Conservation (phyloP, 164 flowering plant species). For the Piper longum region DNA sequence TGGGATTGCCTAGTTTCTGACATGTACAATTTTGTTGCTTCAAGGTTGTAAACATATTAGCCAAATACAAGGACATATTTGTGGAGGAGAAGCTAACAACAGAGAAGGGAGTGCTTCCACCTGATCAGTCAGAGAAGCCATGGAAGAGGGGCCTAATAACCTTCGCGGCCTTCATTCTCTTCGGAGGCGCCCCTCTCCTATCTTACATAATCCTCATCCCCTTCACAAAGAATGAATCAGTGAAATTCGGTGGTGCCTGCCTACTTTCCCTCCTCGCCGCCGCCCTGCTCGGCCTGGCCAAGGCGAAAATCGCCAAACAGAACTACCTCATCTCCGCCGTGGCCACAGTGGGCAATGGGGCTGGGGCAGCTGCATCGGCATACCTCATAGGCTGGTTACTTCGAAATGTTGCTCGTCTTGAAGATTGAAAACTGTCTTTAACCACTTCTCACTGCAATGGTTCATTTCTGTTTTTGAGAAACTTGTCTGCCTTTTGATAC, state of each 20-base stretch:
- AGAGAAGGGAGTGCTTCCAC: constrained; percentile 30
- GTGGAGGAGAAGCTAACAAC: constrained; percentile 37
- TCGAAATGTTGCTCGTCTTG: constrained; percentile 30
- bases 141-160: constrained; percentile 55
- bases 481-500: too few species aligned
- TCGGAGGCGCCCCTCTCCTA: constrained; percentile 47
- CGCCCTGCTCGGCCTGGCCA: constrained; percentile 31
- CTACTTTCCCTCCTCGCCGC: constrained; percentile 31
- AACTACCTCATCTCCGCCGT: constrained; percentile 19
- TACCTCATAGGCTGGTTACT: constrained; percentile 46
- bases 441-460: not conserved
- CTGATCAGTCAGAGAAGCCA: constrained; percentile 35
- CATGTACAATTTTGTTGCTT: not conserved
- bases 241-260: constrained; percentile 44
- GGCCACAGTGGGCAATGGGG: constrained; percentile 34
- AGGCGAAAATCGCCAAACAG: constrained; percentile 43
- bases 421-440: constrained; percentile 10
- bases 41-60: constrained; percentile 39
- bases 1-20: not conserved
- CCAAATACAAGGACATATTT: constrained; percentile 43
- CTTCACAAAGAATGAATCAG: constrained; percentile 25
- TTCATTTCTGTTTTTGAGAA: too few species aligned
- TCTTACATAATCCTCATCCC: constrained; percentile 52
- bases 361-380: constrained; percentile 41
- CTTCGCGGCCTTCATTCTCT: constrained; percentile 33